Conservation (phyloP, 2,329 filamentous ascomycete species). For the Aureobasidium sp. region DNA sequence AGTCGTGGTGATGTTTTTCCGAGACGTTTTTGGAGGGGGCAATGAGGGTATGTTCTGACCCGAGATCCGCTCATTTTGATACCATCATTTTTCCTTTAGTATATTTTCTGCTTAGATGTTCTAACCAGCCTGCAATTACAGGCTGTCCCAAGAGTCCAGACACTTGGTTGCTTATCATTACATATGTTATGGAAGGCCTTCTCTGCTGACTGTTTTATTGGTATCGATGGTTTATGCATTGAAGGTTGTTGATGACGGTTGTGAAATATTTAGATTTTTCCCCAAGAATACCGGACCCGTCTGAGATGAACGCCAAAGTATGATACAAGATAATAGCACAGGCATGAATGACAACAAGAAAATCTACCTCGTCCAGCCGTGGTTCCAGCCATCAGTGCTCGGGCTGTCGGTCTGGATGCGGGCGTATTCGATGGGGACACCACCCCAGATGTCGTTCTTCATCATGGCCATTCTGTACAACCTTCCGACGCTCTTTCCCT, state of each 20-base stretch:
- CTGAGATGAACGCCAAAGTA: not conserved
- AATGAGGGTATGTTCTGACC: constrained; percentile 6
- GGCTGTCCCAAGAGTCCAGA: not conserved
- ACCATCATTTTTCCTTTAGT: not conserved
- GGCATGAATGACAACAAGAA: not conserved
- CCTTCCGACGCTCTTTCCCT: constrained; percentile 54
- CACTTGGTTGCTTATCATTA: not conserved
- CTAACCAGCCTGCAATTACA: not conserved
- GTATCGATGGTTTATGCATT: not conserved
- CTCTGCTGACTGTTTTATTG: not conserved
- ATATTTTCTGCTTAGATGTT: not conserved
- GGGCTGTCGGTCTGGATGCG: constrained; percentile 78
- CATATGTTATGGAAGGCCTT: not conserved
- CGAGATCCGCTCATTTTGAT: constrained; percentile 9
- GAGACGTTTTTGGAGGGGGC: not conserved
- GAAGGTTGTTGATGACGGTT: not conserved
- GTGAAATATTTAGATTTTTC: not conserved
- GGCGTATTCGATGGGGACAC: constrained; percentile 87
- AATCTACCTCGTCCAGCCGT: constrained; percentile 66
- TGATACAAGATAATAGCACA: constrained; percentile 4
- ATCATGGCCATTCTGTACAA: constrained; percentile 83
- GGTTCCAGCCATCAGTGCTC: constrained; percentile 74
- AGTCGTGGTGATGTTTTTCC: not conserved
- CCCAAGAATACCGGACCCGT: not conserved
- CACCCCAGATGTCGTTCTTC: constrained; percentile 76